These are phyloP conservation scores for Pythium aquatile DNA, from an alignment of 352 stramenopile species.

Conservation along the genomic window DNA sequence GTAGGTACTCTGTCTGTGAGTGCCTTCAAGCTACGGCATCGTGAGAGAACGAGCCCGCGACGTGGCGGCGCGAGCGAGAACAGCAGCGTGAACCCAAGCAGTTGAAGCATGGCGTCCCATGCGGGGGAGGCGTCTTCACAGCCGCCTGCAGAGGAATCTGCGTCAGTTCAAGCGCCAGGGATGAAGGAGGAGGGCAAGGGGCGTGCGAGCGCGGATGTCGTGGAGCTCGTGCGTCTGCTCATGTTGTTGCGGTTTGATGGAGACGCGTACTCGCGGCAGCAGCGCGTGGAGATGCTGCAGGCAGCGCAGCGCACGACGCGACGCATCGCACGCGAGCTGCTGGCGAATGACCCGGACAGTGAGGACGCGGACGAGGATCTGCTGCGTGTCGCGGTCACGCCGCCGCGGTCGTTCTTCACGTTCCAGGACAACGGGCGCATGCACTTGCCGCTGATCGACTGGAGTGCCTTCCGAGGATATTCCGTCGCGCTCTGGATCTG, in stretches of 20 bases:
- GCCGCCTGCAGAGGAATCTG: background rate
- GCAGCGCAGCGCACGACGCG: slow-evolving; percentile 17
- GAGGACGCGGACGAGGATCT: slow-evolving; percentile 10
- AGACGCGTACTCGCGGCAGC: background rate
- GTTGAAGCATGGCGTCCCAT: background rate
- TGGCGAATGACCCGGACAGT: slow-evolving; percentile 9
- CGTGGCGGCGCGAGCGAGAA: background rate
- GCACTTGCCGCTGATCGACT: slow-evolving; percentile 76
- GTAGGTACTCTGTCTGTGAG: background rate
- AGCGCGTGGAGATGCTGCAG: slow-evolving; percentile 20
- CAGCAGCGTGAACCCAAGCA: background rate
- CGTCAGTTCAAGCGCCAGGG: background rate
- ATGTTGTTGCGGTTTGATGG: slow-evolving; percentile 29
- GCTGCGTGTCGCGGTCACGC: slow-evolving; percentile 30
- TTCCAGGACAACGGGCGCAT: slow-evolving; percentile 66
- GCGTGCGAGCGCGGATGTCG: background rate
- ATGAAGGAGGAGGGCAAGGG: background rate
- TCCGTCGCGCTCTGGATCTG: slow-evolving; percentile 77
- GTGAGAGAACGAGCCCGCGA: background rate
- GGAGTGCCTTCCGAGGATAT: slow-evolving; percentile 76
- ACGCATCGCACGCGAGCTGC: slow-evolving; percentile 12
- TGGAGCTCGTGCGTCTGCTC: slow-evolving; percentile 23
- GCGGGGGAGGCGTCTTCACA: background rate
- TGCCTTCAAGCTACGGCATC: background rate
- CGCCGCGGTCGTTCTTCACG: slow-evolving; percentile 62